These are phyloP conservation scores for Microbotryum saponariae DNA, from an alignment of 1,284 basidiomycete genomes.

Conservation along the genomic window DNA sequence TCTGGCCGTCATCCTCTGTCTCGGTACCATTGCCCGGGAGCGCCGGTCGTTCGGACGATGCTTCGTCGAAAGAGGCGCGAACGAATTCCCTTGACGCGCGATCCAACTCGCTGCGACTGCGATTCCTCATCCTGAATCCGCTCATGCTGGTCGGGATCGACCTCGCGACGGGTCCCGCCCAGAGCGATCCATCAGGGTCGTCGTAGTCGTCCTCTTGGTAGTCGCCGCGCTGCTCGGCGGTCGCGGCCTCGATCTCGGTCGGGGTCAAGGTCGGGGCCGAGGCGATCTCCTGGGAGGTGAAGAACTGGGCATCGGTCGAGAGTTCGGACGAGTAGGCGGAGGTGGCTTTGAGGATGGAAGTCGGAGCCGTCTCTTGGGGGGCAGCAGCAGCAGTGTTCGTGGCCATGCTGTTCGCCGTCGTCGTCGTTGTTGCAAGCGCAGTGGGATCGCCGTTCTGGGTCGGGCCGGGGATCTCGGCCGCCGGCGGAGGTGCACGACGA, in stretches of 20 bases:
- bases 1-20: conserved; percentile 11
- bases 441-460: too few species aligned
- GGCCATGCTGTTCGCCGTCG: not conserved
- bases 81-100: conserved; percentile 14
- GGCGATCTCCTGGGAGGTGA: conserved; percentile 13
- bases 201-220: conserved; percentile 34
- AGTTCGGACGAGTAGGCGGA: conserved; percentile 17
- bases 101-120: conserved; percentile 26
- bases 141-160: conserved; percentile 33
- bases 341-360: conserved; percentile 25
- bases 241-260: not conserved
- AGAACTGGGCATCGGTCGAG: conserved; percentile 24
- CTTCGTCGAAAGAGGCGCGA: not conserved
- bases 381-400: too few species aligned
- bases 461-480: too few species aligned
- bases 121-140: conserved; percentile 31
- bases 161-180: conserved; percentile 33
- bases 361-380: not conserved
- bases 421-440: too few species aligned
- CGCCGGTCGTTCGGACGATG: not conserved
- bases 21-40: not conserved
- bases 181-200: conserved; percentile 35
- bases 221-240: conserved; percentile 9
- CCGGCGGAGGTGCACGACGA: too few species aligned
- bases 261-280: not conserved